Conservation (phyloP, 257 asterid species). For the Salvia miltiorrhiza region DNA sequence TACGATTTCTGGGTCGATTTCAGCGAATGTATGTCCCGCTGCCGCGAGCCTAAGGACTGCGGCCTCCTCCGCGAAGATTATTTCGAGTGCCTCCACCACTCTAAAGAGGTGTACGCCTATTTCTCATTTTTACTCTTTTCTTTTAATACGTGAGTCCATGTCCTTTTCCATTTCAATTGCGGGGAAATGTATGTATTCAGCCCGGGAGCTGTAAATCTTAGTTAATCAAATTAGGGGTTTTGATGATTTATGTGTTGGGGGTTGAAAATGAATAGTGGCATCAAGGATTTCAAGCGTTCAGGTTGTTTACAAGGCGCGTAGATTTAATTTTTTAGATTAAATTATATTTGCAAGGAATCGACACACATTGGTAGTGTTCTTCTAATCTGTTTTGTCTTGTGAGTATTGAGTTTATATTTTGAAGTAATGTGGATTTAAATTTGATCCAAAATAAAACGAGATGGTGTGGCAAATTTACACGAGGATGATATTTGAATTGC, state of each 20-base stretch:
- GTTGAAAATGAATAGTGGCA: background rate
- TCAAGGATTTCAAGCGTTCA: background rate
- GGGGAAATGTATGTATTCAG: background rate
- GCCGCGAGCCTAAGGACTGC: constrained; percentile 91
- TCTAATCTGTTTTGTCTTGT: background rate
- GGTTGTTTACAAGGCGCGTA: background rate
- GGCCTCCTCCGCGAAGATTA: constrained; percentile 91
- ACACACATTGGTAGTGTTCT: background rate
- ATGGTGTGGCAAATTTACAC: background rate
- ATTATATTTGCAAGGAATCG: background rate
- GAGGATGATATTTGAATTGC: background rate
- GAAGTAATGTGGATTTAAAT: background rate
- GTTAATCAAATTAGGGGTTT: background rate
- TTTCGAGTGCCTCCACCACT: constrained; percentile 94
- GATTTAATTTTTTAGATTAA: background rate
- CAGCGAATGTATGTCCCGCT: constrained; percentile 93
- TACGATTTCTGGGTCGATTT: constrained; percentile 98
- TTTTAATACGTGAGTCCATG: background rate
- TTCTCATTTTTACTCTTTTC: background rate
- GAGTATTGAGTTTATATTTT: background rate
- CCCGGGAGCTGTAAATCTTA: background rate
- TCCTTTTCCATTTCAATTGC: background rate
- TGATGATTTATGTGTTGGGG: background rate
- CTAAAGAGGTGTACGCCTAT: constrained; percentile 68
- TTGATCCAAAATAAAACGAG: constrained; percentile 1